A percentile compares a stretch with the other conserved stretches of the same genome.
Conservation (phyloP, 2,329 filamentous ascomycete species). For the Cylindrodendrum hubeiense region DNA sequence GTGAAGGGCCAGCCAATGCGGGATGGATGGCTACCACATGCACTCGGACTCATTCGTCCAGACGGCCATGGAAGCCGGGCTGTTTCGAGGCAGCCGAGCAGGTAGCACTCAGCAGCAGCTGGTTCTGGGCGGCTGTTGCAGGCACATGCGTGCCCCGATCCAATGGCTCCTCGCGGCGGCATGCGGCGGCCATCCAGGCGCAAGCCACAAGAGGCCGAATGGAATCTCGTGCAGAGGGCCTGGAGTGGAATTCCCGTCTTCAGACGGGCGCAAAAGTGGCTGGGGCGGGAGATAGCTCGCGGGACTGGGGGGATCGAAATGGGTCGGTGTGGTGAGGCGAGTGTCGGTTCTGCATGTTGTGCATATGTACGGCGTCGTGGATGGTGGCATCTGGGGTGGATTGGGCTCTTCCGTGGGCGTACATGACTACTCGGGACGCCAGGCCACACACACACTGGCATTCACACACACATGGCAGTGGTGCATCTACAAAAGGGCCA, state of each 20-base stretch:
- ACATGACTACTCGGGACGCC: neutral
- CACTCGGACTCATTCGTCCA: neutral
- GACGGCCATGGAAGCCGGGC: neutral
- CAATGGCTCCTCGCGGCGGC: neutral
- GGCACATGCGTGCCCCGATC: neutral
- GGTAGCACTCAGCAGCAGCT: slow-evolving; percentile 3
- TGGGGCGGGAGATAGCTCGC: neutral
- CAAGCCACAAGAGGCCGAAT: slow-evolving; percentile 14
- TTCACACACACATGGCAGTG: neutral
- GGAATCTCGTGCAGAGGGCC: neutral
- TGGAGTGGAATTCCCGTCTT: neutral
- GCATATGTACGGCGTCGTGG: neutral
- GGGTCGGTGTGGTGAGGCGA: neutral
- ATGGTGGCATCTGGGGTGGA: neutral
- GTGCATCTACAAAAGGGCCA: neutral
- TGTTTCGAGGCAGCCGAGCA: slow-evolving; percentile 1
- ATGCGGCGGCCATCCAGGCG: neutral
- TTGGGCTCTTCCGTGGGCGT: neutral
- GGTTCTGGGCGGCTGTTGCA: slow-evolving; percentile 7
- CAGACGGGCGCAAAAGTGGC: neutral
- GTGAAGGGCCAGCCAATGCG: neutral
- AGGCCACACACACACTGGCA: neutral
- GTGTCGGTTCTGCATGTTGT: neutral
- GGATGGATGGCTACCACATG: neutral
- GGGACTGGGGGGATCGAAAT: neutral